Conservation (phyloP, 2,329 filamentous ascomycete species). For the Tolypocladium paradoxum region DNA sequence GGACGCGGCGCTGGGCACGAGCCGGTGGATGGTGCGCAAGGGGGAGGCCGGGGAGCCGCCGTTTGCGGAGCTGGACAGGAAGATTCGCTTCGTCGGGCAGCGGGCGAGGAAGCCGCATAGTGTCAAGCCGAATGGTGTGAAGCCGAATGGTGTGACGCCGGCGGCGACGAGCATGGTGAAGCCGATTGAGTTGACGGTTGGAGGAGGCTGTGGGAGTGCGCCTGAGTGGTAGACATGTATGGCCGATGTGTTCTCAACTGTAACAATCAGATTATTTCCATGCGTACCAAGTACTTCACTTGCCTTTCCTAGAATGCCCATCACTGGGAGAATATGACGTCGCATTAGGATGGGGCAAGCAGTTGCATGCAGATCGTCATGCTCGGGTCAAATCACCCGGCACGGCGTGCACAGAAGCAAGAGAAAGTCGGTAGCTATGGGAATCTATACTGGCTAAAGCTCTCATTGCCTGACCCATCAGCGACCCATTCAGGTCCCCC, state of each 20-base stretch:
- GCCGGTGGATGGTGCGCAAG: constrained; percentile 67
- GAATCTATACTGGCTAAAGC: background rate
- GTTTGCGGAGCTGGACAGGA: constrained; percentile 34
- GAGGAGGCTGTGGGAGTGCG: constrained; percentile 27
- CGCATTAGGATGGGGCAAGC: too few species aligned
- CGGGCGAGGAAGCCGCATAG: constrained; percentile 30
- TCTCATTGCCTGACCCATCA: background rate
- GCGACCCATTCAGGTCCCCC: background rate
- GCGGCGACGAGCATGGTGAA: constrained; percentile 22
- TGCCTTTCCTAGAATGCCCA: too few species aligned
- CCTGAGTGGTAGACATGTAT: constrained; percentile 34
- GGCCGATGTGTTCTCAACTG: background rate
- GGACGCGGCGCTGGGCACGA: constrained; percentile 67
- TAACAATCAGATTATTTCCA: background rate
- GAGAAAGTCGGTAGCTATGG: background rate
- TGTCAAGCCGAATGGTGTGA: constrained; percentile 28
- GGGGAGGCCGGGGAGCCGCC: constrained; percentile 42
- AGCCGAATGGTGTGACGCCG: constrained; percentile 24
- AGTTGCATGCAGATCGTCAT: too few species aligned
- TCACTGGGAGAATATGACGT: too few species aligned
- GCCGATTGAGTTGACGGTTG: constrained; percentile 25
- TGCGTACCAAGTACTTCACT: background rate
- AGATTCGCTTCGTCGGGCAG: constrained; percentile 2
- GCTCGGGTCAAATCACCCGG: too few species aligned
- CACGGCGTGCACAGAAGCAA: background rate